Percentiles rank a stretch among this genome's conserved stretches.
Conservation (phyloP, 768 basidiomycete genomes). For the Mycena polygramma region DNA sequence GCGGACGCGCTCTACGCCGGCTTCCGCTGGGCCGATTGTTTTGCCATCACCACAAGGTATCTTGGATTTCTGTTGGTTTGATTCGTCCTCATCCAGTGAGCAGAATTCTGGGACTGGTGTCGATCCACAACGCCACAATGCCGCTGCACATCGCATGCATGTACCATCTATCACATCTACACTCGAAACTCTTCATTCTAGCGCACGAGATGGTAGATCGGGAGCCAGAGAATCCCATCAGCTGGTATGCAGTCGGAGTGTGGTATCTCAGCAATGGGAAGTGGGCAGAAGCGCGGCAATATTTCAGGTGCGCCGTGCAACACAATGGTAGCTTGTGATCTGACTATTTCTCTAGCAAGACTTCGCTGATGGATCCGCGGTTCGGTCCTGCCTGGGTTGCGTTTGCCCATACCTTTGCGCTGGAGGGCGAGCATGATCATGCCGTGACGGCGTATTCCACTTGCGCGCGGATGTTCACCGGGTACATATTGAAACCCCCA, state of each 20-base stretch:
- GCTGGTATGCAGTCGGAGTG: constrained; percentile 98
- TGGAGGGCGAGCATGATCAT: constrained; percentile 98
- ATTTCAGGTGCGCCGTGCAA: constrained; percentile 81
- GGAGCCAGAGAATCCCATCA: constrained; percentile 92
- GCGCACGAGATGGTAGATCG: constrained; percentile 96
- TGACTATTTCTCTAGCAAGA: constrained; percentile 73
- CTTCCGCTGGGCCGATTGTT: constrained; percentile 96
- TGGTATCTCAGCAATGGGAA: constrained; percentile 93
- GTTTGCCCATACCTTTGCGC: constrained; percentile 96
- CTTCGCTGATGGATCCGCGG: constrained; percentile 95
- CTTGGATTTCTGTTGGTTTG: constrained; percentile 12
- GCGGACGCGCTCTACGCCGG: constrained; percentile 91
- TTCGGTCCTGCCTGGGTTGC: constrained; percentile 98
- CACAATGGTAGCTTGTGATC: background rate
- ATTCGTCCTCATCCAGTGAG: background rate
- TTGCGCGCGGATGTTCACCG: constrained; percentile 93
- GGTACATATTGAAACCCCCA: constrained; percentile 62
- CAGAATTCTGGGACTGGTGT: constrained; percentile 89
- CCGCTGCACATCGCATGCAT: constrained; percentile 98
- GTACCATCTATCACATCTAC: constrained; percentile 93
- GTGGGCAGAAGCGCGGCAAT: constrained; percentile 93
- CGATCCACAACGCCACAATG: constrained; percentile 90
- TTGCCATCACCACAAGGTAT: constrained; percentile 85
- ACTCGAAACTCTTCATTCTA: constrained; percentile 94
- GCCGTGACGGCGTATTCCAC: constrained; percentile 99